Percentiles rank a stretch among this genome's conserved stretches.
These are phyloP conservation scores for Tulasnella sp. DNA, from an alignment of 768 basidiomycete species.

Conservation along the genomic window DNA sequence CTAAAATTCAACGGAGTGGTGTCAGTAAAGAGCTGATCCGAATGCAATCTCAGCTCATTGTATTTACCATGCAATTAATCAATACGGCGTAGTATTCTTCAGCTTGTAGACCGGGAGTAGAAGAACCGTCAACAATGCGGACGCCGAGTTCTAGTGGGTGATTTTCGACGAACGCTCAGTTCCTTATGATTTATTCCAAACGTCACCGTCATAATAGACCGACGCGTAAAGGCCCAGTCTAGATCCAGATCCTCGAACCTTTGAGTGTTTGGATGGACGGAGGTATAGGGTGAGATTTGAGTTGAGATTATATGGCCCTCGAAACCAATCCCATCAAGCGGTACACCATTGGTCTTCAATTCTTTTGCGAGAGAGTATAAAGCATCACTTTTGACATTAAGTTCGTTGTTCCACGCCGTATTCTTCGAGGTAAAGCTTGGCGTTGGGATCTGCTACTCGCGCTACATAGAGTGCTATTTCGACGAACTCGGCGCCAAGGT, in stretches of 20 bases:
- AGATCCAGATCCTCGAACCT: constrained; percentile 62
- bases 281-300: background rate
- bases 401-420: constrained; percentile 30
- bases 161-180: background rate
- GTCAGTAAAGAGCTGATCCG: background rate
- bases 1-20: background rate
- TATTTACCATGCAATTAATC: constrained; percentile 52
- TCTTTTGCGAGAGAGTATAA: constrained; percentile 57
- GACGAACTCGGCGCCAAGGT: constrained; percentile 46
- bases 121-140: constrained; percentile 54
- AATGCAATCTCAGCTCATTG: background rate
- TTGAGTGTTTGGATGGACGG: constrained; percentile 53
- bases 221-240: constrained; percentile 64
- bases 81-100: constrained; percentile 62
- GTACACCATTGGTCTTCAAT: constrained; percentile 53
- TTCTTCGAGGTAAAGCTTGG: constrained; percentile 30
- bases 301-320: constrained; percentile 18
- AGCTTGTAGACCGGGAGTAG: constrained; percentile 58
- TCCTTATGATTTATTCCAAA: too few relatives aligned
- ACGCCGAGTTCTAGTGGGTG: constrained; percentile 57
- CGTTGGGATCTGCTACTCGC: constrained; percentile 25
- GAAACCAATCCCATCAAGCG: constrained; percentile 62
- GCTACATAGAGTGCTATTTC: constrained; percentile 7
- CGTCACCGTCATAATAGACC: background rate
- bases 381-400: constrained; percentile 59